Evolutionary conservation across 1,139 yeast species (phyloP).

Genomic region (Magnusiomyces paraingens): DNA sequence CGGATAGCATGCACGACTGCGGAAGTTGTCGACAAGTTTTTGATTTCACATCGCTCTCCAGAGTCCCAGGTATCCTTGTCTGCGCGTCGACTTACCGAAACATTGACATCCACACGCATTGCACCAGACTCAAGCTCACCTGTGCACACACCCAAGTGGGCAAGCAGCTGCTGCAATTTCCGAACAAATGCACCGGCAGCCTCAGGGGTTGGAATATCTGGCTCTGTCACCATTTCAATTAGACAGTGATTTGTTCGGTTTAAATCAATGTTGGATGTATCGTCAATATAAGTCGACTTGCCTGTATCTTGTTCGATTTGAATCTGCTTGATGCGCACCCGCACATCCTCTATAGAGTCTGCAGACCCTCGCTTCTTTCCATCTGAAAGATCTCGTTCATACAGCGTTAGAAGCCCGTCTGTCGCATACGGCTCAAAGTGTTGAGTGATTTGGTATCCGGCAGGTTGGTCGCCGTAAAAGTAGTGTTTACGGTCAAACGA

Average conservation of each 20-base stretch:
- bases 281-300: conserved; percentile 55
- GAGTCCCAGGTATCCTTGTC: conserved; percentile 1
- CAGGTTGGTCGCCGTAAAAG: conserved; percentile 93
- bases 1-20: conserved; percentile 74
- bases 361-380: conserved; percentile 26
- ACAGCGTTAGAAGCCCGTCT: conserved; percentile 51
- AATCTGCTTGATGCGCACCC: conserved; percentile 54
- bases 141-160: conserved; percentile 65
- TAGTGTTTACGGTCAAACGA: conserved; percentile 91
- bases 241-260: conserved; percentile 84
- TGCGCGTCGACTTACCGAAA: conserved; percentile 53
- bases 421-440: conserved; percentile 73
- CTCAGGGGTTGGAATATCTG: conserved; percentile 64
- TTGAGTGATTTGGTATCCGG: conserved; percentile 95
- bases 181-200: conserved; percentile 75
- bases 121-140: conserved; percentile 95
- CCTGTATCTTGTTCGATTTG: conserved; percentile 97
- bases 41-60: conserved; percentile 71
- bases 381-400: conserved; percentile 40
- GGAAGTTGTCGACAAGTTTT: conserved; percentile 77
- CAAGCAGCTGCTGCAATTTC: conserved; percentile 67
- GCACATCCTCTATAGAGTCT: conserved; percentile 21
- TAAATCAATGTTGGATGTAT: conserved; percentile 49
- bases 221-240: conserved; percentile 85
- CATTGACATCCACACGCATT: conserved; percentile 88